Conservation (phyloP, 768 basidiomycete species). For the Rossbeevera mucosa region DNA sequence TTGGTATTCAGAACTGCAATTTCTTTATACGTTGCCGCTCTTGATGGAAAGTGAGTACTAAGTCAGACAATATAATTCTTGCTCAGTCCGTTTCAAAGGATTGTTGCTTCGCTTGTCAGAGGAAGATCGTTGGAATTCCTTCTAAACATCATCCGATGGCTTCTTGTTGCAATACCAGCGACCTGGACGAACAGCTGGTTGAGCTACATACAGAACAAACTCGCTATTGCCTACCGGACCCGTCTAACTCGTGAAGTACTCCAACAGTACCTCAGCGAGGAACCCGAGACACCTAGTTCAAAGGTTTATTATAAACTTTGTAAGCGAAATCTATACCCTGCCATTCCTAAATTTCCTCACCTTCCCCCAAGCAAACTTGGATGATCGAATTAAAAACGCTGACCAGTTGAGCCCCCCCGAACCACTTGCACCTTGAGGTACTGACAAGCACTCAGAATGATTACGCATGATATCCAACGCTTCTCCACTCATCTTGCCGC, state of each 20-base stretch:
- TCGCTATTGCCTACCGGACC: constrained; percentile 84
- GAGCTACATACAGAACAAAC: constrained; percentile 88
- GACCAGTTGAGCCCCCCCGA: constrained; percentile 62
- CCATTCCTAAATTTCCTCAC: constrained; percentile 4
- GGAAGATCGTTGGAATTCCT: constrained; percentile 77
- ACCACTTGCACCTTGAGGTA: not conserved
- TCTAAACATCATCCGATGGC: constrained; percentile 82
- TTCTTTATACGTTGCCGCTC: constrained; percentile 87
- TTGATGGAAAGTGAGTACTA: constrained; percentile 83
- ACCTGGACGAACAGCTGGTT: constrained; percentile 93
- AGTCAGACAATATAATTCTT: not conserved
- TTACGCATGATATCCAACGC: constrained; percentile 91
- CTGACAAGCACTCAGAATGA: constrained; percentile 56
- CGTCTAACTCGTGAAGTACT: constrained; percentile 82
- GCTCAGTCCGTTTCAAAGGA: constrained; percentile 44
- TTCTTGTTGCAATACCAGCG: constrained; percentile 87
- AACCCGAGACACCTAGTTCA: constrained; percentile 56
- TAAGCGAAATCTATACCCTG: constrained; percentile 31
- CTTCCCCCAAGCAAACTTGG: constrained; percentile 69
- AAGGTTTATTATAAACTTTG: constrained; percentile 94
- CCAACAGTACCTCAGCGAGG: constrained; percentile 77
- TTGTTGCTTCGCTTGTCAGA: constrained; percentile 91
- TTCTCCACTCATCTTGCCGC: constrained; percentile 89
- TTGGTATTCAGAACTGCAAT: constrained; percentile 88
- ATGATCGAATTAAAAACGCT: constrained; percentile 93